A percentile compares a stretch with the other conserved stretches of the same genome.
Evolutionary conservation across 208 protist genomes (phyloP).

Genomic region (Tetramitus jugosus): DNA sequence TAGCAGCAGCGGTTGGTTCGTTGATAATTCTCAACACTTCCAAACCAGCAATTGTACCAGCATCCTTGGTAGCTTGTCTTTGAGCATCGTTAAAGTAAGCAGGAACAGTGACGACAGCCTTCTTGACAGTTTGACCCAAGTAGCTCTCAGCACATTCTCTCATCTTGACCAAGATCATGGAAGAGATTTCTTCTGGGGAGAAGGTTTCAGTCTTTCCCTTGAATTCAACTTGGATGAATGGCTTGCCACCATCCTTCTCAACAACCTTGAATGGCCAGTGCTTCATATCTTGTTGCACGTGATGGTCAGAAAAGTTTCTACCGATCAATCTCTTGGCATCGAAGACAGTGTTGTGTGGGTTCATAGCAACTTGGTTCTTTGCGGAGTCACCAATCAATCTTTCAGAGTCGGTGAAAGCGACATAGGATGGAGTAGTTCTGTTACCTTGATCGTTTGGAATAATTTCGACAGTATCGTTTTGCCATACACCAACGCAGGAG

Average conservation of each 20-base stretch:
- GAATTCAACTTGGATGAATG: constrained; percentile 51
- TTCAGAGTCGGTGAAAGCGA: constrained; percentile 80
- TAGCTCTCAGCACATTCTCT: constrained; percentile 38
- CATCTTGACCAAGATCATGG: constrained; percentile 21
- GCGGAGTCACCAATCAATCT: constrained; percentile 70
- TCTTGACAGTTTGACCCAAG: constrained; percentile 58
- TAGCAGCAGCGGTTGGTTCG: constrained; percentile 79
- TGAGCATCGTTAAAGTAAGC: constrained; percentile 87
- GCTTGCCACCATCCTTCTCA: constrained; percentile 49
- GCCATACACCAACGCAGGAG: constrained; percentile 21
- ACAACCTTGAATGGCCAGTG: constrained; percentile 86
- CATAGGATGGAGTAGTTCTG: constrained; percentile 82
- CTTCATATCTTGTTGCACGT: constrained; percentile 73
- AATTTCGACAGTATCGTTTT: constrained; percentile 59
- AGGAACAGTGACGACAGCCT: constrained; percentile 84
- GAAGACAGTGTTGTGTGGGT: constrained; percentile 79
- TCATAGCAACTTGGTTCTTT: constrained; percentile 75
- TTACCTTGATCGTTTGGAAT: constrained; percentile 89
- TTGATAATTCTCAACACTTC: no score
- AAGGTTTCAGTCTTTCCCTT: constrained; percentile 12
- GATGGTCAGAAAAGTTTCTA: constrained; percentile 87
- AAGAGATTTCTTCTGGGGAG: constrained; percentile 21
- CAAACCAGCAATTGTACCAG: no score
- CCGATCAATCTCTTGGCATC: no score
- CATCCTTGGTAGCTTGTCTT: constrained; percentile 84